These are phyloP conservation scores for Aspergillus biplanus DNA, from an alignment of 495 filamentous ascomycete genomes.

Conservation along the genomic window DNA sequence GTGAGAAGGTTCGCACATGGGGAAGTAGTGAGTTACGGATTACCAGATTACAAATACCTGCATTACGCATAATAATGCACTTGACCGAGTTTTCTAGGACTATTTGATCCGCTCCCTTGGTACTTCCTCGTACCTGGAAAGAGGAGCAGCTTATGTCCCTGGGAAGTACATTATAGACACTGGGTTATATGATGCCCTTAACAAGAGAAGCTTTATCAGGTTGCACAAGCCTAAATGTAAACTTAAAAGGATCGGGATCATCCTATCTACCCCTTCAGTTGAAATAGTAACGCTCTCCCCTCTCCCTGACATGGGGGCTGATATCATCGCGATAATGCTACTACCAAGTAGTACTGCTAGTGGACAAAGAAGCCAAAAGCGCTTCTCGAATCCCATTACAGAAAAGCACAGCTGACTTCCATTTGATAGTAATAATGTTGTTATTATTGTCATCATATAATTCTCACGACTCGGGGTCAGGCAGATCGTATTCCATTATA, in stretches of 20 bases:
- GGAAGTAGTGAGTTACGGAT: too few relatives aligned
- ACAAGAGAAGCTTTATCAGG: constrained; percentile 17
- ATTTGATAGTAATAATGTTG: not conserved
- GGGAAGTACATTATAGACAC: not conserved
- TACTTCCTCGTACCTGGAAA: not conserved
- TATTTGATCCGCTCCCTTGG: not conserved
- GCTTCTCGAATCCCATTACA: not conserved
- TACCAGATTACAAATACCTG: too few relatives aligned
- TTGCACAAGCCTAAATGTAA: constrained; percentile 25
- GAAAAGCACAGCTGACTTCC: not conserved
- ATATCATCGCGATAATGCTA: too few relatives aligned
- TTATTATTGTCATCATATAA: too few relatives aligned
- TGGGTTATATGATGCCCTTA: not conserved
- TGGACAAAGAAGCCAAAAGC: too few relatives aligned
- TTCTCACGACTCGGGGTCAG: too few relatives aligned
- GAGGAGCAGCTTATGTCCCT: not conserved
- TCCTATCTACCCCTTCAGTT: not conserved
- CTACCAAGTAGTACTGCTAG: too few relatives aligned
- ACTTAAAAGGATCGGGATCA: constrained; percentile 13
- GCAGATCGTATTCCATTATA: too few relatives aligned
- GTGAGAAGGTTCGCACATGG: not conserved
- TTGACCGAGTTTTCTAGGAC: not conserved
- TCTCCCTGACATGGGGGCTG: too few relatives aligned
- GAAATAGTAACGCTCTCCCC: not conserved
- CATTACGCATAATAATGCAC: too few relatives aligned